phyloP scores from a whole-genome alignment of 306 rosid species.

The Glycyrrhiza uralensis region DNA sequence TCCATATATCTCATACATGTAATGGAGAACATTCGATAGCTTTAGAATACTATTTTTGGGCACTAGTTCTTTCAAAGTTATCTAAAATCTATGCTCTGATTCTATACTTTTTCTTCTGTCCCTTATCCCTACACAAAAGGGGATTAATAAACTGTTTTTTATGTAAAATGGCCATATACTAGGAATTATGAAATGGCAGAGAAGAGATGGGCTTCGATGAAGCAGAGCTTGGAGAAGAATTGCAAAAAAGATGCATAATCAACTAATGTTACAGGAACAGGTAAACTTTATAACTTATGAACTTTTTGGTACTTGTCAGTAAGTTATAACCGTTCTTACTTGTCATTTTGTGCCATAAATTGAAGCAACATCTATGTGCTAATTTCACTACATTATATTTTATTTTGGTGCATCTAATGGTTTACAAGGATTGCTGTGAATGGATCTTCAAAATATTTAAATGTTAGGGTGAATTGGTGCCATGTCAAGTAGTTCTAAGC shows the following conservation, averaged over 20 bases:
- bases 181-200: constrained; percentile 37
- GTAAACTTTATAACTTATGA: constrained; percentile 32
- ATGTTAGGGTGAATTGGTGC: too few species aligned
- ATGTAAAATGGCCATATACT: constrained; percentile 9
- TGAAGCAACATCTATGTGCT: background rate
- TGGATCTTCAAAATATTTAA: too few species aligned
- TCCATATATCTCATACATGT: too few species aligned
- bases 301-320: background rate
- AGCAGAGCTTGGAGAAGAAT: constrained; percentile 74
- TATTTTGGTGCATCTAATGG: too few species aligned
- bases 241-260: constrained; percentile 51
- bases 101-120: background rate
- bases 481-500: too few species aligned
- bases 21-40: too few species aligned
- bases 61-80: too few species aligned
- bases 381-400: background rate
- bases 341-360: background rate
- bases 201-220: constrained; percentile 92
- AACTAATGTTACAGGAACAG: constrained; percentile 54
- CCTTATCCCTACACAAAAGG: background rate
- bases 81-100: background rate
- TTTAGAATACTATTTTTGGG: too few species aligned
- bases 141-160: background rate
- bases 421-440: too few species aligned
- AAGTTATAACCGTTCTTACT: background rate